Percentiles rank a stretch among this genome's conserved stretches.
These are phyloP conservation scores for Geosiphon pyriformis DNA, from an alignment of 192 early-diverging fungal genomes.

Conservation along the genomic window DNA sequence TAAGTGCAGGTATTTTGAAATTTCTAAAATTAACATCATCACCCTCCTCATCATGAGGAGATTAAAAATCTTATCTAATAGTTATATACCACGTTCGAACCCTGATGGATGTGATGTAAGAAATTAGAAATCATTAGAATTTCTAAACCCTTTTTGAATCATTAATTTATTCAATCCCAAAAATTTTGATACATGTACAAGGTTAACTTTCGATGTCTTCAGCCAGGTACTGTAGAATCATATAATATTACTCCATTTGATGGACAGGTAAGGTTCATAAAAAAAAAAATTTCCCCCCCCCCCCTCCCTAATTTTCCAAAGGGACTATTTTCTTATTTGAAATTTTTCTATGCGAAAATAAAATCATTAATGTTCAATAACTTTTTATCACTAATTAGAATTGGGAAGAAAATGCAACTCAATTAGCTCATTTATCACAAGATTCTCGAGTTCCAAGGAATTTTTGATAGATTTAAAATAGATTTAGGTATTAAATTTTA, in stretches of 20 bases:
- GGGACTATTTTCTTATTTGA: too few relatives aligned
- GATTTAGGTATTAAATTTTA: too few relatives aligned
- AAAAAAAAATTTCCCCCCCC: neutral
- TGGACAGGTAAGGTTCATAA: too few relatives aligned
- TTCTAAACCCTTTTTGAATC: neutral
- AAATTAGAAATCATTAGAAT: neutral
- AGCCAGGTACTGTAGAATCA: neutral
- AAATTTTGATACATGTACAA: neutral
- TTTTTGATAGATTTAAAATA: too few relatives aligned
- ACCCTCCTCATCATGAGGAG: too few relatives aligned
- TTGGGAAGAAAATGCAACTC: neutral
- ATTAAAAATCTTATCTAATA: too few relatives aligned
- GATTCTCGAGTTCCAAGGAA: too few relatives aligned
- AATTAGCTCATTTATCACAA: neutral
- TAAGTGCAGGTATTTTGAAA: neutral
- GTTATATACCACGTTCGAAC: neutral
- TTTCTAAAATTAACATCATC: neutral
- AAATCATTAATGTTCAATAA: too few relatives aligned
- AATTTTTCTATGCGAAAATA: too few relatives aligned
- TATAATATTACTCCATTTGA: neutral
- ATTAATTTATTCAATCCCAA: neutral
- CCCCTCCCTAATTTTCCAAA: neutral
- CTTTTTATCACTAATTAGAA: neutral
- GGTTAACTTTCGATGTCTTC: neutral
- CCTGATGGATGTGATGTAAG: neutral